These are phyloP conservation scores for Alternaria sp. DNA, from an alignment of 2,329 filamentous ascomycete species.

Conservation along the genomic window DNA sequence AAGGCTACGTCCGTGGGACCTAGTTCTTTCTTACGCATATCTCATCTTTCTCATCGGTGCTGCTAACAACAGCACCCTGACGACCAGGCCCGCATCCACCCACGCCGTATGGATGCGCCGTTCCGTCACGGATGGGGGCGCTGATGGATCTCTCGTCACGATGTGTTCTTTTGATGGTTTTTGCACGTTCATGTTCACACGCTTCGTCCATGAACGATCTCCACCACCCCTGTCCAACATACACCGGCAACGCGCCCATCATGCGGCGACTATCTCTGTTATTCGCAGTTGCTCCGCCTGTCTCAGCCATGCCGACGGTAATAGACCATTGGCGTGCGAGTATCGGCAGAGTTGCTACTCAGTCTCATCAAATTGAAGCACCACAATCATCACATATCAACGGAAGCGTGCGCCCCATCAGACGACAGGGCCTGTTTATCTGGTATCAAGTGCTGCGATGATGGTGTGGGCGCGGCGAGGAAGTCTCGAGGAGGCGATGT, in stretches of 20 bases:
- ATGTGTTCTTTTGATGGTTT: slow-evolving; percentile 12
- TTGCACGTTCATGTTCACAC: slow-evolving; percentile 20
- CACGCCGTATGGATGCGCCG: slow-evolving; percentile 18
- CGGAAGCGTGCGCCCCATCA: neutral
- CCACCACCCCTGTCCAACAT: slow-evolving; percentile 18
- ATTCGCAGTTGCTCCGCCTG: slow-evolving; percentile 16
- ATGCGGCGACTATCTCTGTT: slow-evolving; percentile 14
- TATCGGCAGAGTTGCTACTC: neutral
- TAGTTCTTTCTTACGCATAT: slow-evolving; percentile 37
- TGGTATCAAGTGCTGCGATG: slow-evolving; percentile 7
- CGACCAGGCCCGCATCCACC: slow-evolving; percentile 15
- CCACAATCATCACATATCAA: neutral
- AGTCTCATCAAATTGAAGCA: neutral
- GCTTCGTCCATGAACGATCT: slow-evolving; percentile 19
- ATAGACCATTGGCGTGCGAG: neutral
- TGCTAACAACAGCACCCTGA: slow-evolving; percentile 18
- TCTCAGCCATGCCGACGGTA: slow-evolving; percentile 8
- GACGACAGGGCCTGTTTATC: neutral
- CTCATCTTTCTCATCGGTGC: slow-evolving; percentile 29
- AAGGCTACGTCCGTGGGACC: slow-evolving; percentile 32
- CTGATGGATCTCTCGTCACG: slow-evolving; percentile 8
- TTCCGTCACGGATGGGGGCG: slow-evolving; percentile 7
- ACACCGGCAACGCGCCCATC: slow-evolving; percentile 10
- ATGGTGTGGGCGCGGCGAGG: slow-evolving; percentile 25
- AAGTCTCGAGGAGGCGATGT: slow-evolving; percentile 37